Conservation (phyloP, 2,329 filamentous ascomycete species). For the Ambrosiella cleistominuta region DNA sequence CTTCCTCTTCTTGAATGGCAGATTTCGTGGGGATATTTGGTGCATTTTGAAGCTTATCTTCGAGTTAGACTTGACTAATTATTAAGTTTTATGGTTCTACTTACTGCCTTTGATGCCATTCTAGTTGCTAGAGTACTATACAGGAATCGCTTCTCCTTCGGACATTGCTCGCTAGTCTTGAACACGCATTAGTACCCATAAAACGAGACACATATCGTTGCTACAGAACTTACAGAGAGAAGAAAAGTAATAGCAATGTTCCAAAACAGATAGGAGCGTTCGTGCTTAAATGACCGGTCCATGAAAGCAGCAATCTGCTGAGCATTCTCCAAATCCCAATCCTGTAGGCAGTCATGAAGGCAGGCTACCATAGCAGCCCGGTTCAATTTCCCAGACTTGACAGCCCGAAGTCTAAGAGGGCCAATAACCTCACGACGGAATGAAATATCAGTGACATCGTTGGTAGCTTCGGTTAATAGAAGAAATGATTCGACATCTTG, state of each 20-base stretch:
- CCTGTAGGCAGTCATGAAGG: slow-evolving; percentile 33
- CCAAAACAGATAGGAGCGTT: slow-evolving; percentile 34
- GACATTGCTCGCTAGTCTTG: slow-evolving; percentile 29
- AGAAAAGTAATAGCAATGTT: slow-evolving; percentile 37
- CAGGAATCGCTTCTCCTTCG: slow-evolving; percentile 31
- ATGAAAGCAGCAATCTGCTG: slow-evolving; percentile 35
- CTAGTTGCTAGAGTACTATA: slow-evolving; percentile 31
- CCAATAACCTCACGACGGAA: slow-evolving; percentile 33
- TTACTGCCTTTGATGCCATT: slow-evolving; percentile 11
- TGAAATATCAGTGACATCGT: slow-evolving; percentile 21
- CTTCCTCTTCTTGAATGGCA: slow-evolving; percentile 27
- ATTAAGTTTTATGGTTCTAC: not conserved
- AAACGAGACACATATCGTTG: not conserved
- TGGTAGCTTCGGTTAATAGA: slow-evolving; percentile 37
- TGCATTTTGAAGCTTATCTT: slow-evolving; percentile 7
- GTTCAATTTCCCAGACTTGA: slow-evolving; percentile 31
- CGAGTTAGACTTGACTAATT: not conserved
- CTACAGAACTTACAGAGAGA: slow-evolving; percentile 27
- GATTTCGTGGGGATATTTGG: slow-evolving; percentile 2
- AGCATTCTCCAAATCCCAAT: slow-evolving; percentile 26
- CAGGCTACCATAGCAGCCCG: slow-evolving; percentile 31
- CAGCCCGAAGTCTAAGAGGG: slow-evolving; percentile 25
- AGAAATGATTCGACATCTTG: slow-evolving; percentile 34
- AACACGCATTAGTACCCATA: not conserved
- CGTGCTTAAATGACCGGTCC: slow-evolving; percentile 32